Evolutionary conservation across 2,329 filamentous ascomycete genomes (phyloP), one percentile per base, ranked within the genome.

Genomic region (Scopulariopsis brevicaulis): DNA sequence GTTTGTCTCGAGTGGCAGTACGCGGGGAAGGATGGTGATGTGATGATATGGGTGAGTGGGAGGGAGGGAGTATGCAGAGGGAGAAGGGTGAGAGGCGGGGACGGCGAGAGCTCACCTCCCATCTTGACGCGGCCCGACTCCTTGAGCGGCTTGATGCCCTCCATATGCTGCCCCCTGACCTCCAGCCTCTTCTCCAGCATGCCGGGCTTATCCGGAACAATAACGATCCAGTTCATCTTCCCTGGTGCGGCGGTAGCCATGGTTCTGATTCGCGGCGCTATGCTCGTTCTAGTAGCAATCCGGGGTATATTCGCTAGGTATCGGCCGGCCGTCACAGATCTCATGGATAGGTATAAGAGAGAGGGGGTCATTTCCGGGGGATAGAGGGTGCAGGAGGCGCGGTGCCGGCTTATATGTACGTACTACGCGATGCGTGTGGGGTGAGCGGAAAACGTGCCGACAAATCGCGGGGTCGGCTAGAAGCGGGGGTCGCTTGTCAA

Each of bases 171-270:
- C 82, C 75, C 69, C 61, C 83, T 75, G 53, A 84, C 77, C 63
- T 83, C 79, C 28, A 88, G 71, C 58, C 86, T 76, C 76, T 86
- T 86, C 62, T 77, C 76, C 60, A 78, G 71, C 22, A 70, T 74
- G 48, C 79, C 83, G 1, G 83, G 78, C 69, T 83, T 81, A 69
- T 90, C 86, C 14, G 84, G 86, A 43, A 89, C 67, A 59, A 90
- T 76, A 64, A 86, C 84, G 43, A 90, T 78, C 75, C 84, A 90
- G 69, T 89, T 84, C 60, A 73, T 78, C 66, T 78, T 80, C 54
- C 68, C 64, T 53, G 68, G 61, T 32, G 61, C 57, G 15, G 64
- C 56, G 24, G 65, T 62, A n/a, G 67, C 63, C 68, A 69, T 69
- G 56, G 60, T 66, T 63, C 64, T 64, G 51, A 24, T 40, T 14